A percentile compares a stretch with the other conserved stretches of the same genome.
Evolutionary conservation across 1,284 basidiomycete species (phyloP).

Genomic region (Chondrostereum purpureum): DNA sequence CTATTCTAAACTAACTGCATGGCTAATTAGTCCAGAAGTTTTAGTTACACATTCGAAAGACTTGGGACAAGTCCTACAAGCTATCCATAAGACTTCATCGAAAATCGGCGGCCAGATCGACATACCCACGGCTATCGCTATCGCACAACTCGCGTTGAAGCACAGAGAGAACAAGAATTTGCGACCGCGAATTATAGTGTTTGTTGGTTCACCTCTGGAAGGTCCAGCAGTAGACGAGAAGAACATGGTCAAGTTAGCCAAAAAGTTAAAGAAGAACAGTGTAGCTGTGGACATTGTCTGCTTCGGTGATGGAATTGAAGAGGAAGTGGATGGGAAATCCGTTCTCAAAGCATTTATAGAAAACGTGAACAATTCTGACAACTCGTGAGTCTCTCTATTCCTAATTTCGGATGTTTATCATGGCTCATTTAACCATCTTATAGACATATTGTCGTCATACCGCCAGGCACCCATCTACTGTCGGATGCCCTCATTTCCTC

Average conservation of each 20-base stretch:
- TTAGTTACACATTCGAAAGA: slow-evolving; percentile 95
- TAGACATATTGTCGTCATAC: slow-evolving; percentile 76
- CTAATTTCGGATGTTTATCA: slow-evolving; percentile 3
- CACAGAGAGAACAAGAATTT: slow-evolving; percentile 99
- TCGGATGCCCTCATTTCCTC: slow-evolving; percentile 83
- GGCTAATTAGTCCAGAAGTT: slow-evolving; percentile 72
- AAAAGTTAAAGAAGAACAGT: slow-evolving; percentile 99
- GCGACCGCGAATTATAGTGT: slow-evolving; percentile 90
- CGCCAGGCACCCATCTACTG: slow-evolving; percentile 73
- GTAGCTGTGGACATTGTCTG: slow-evolving; percentile 90
- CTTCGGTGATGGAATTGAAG: slow-evolving; percentile 71
- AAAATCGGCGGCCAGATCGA: slow-evolving; percentile 79
- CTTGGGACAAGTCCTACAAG: slow-evolving; percentile 84
- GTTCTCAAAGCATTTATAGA: slow-evolving; percentile 76
- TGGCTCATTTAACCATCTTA: slow-evolving; percentile 4
- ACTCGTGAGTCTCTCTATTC: slow-evolving; percentile 54
- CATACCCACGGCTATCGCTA: slow-evolving; percentile 84
- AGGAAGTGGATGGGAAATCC: slow-evolving; percentile 50
- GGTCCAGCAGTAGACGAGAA: slow-evolving; percentile 66
- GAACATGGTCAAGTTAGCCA: slow-evolving; percentile 81
- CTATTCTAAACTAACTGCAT: background rate
- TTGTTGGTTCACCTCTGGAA: slow-evolving; percentile 83
- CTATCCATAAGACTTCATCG: slow-evolving; percentile 59
- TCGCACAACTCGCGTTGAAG: slow-evolving; percentile 95
- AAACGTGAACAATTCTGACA: slow-evolving; percentile 70